Base-by-base conservation (phyloP, 352 stramenopile species). In the Thalassiosira mediterranea region DNA sequence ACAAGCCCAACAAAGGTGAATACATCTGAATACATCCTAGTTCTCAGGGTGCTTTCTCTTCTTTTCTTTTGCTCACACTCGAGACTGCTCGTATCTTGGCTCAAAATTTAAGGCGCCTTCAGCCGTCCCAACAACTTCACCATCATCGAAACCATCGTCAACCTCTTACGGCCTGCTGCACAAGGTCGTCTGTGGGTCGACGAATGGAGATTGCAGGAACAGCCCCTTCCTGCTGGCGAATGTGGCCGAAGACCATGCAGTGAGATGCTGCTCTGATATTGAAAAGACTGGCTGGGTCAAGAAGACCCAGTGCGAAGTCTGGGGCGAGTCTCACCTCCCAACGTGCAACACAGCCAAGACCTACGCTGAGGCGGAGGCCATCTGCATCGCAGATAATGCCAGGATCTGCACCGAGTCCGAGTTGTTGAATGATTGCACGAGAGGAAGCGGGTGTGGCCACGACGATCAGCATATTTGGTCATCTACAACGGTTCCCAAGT, bases 381-480 rank as follows among this genome's bases (percentile, higher is more conserved):
- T 61, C 10, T 61, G 52, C 21, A 29, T n/a, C 8, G 52, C 52
- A 15, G 28, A 46, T 11, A 17, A 17, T 11, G 52, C 15, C 10
- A 21, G 52, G 10, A 21, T 61, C 28, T 61, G 52, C 52, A 61
- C 52, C 10, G 28, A 61, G 52, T 21, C 42, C 42, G 52, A 61
- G 52, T 29, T 61, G 11, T 29, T 61, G 11, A 29, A 8, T 17
- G 52, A 61, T 29, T 61, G 52, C 23, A 11, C 52, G 10, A 21
- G 52, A 51, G 52, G 52, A 11, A 61, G n/a, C n/a, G n/a, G n/a
- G n/a, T n/a, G n/a, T n/a, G n/a, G n/a, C n/a, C n/a, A n/a, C n/a
- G n/a, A n/a, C n/a, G n/a, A n/a, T n/a, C n/a, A n/a, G n/a, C n/a
- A n/a, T n/a, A n/a, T n/a, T n/a, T 44, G 52, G 52, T 44, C 37